Base-by-base conservation (phyloP, 352 stramenopile species). In the Blastocystis sp. region DNA sequence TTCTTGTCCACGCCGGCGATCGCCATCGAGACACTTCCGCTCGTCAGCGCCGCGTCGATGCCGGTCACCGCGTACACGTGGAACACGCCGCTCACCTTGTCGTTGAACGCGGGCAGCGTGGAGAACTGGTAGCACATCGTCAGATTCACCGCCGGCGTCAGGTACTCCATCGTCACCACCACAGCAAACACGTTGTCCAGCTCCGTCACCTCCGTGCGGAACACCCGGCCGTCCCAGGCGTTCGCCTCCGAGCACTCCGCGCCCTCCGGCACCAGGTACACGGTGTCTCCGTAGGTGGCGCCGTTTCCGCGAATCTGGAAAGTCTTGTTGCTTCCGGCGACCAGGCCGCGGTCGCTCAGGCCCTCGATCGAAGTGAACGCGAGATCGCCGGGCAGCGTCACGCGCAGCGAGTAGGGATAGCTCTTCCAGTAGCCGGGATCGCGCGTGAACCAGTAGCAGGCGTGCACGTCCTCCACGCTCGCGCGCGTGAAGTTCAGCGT, bases 391-490 rank as follows among this genome's bases (percentile, higher is more conserved):
- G 73, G 73, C 73, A 56, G 37, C 53, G 50, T 84, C 29, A 84
- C 41, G 37, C 50, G 47, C 50, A 84, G 56, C 37, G 47, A 68
- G 50, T 66, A 68, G 18, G 47, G 47, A 23, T 84, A 84, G 50
- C 73, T 84, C 73, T 84, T 84, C 73, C 73, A 84, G 73, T 84
- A 84, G 39, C 73, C 73, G 37, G 73, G n/a, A 45, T 84, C 73
- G 43, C 50, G 41, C 8, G 11, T 53, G 73, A 84, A 84, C 73
- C 73, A 84, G 50, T 84, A 84, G 56, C 73, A 84, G 34, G 73
- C 73, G 29, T 84, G 73, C 50, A 84, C 73, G 56, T 84, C 62
- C 11, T 84, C 73, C 29, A 47, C 29, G 6, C 43, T 53, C 73
- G 68, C 73, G 20, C 54, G 34, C 23, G 45, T 69, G 73, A 84